phyloP scores from a whole-genome alignment of 2,329 filamentous ascomycete genomes.

The Pseudogymnoascus sp. region DNA sequence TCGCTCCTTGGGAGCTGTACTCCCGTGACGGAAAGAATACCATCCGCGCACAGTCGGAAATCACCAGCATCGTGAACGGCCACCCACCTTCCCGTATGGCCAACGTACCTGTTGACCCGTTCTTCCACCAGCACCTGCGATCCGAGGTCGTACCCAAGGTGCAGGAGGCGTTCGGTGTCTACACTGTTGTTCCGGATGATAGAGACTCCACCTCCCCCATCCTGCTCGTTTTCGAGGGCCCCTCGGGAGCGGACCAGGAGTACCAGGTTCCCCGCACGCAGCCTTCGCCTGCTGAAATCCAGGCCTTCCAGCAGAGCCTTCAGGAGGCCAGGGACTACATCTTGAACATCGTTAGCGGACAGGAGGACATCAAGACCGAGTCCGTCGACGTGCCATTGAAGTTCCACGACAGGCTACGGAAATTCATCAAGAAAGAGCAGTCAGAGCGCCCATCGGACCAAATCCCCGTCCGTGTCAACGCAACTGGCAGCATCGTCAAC shows the following conservation, averaged over 20 bases:
- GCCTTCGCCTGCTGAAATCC: conserved; percentile 41
- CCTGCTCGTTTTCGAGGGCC: conserved; percentile 67
- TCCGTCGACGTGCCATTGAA: conserved; percentile 52
- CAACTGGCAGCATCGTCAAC: conserved; percentile 52
- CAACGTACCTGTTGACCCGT: conserved; percentile 61
- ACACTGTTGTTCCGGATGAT: conserved; percentile 60
- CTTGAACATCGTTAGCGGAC: conserved; percentile 47
- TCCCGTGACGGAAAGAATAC: conserved; percentile 77
- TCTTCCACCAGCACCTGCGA: conserved; percentile 67
- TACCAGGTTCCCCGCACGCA: conserved; percentile 48
- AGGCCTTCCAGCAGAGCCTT: conserved; percentile 46
- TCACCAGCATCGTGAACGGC: conserved; percentile 62
- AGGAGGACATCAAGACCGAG: conserved; percentile 44
- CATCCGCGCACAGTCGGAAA: conserved; percentile 65
- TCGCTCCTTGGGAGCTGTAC: conserved; percentile 80
- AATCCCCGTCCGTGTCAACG: conserved; percentile 52
- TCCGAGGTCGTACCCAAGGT: conserved; percentile 55
- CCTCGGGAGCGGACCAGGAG: conserved; percentile 36
- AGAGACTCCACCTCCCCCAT: conserved; percentile 53
- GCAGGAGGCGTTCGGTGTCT: conserved; percentile 62
- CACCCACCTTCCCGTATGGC: conserved; percentile 67
- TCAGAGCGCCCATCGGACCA: conserved; percentile 46
- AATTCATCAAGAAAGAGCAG: conserved; percentile 58
- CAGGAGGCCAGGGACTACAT: conserved; percentile 50
- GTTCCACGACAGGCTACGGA: conserved; percentile 55